These are phyloP conservation scores for Eimeria maxima DNA, from an alignment of 169 alveolate species.

Conservation along the genomic window DNA sequence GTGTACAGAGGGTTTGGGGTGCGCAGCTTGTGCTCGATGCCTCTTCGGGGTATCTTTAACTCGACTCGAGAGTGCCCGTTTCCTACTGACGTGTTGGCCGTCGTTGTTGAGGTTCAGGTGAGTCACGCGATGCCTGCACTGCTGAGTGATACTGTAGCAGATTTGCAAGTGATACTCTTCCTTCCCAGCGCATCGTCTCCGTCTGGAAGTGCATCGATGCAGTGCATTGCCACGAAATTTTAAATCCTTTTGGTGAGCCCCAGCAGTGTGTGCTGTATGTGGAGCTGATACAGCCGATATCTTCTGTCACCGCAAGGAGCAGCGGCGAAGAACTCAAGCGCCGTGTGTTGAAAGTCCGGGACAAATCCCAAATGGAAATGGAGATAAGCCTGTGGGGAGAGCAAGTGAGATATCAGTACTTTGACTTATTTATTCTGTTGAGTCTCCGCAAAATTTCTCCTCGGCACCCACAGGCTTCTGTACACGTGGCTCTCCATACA, in stretches of 20 bases:
- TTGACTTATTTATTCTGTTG: not conserved
- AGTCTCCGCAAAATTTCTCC: not conserved
- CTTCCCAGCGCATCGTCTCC: not conserved
- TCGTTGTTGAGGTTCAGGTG: constrained; percentile 77
- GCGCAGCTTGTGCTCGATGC: constrained; percentile 73
- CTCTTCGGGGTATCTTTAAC: constrained; percentile 63
- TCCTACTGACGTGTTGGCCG: constrained; percentile 75
- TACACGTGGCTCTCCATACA: not conserved
- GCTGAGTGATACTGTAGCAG: not conserved
- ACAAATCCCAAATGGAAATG: constrained; percentile 77
- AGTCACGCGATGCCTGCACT: not conserved
- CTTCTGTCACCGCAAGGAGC: constrained; percentile 73
- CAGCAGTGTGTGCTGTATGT: not conserved
- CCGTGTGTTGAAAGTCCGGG: constrained; percentile 65
- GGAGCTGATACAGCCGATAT: constrained; percentile 42
- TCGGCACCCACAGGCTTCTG: not conserved
- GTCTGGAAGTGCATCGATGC: not conserved
- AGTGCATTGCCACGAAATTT: not conserved
- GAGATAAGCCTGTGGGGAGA: constrained; percentile 80
- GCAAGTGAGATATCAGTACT: constrained; percentile 7
- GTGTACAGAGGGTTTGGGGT: not conserved
- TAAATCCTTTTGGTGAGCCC: not conserved
- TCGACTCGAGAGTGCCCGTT: constrained; percentile 74
- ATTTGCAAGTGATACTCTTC: not conserved
- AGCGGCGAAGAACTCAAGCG: constrained; percentile 77